Evolutionary conservation across 345 rosid species (phyloP).

Genomic region (Crucihimalaya himalaica): DNA sequence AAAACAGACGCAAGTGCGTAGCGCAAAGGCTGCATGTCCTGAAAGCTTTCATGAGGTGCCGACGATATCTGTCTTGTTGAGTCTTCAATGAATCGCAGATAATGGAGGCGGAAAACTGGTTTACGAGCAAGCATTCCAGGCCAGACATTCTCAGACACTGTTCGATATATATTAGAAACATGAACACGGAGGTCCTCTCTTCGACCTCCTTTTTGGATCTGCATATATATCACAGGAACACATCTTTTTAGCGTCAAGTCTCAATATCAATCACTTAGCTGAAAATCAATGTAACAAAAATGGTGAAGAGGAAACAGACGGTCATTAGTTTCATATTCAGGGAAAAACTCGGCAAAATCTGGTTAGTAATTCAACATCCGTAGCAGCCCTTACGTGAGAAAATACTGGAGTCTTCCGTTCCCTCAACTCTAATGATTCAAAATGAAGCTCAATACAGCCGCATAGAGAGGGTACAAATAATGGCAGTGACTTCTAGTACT

Average conservation of each 20-base stretch:
- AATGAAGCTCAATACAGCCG: conserved; percentile 13
- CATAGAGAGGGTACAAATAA: conserved; percentile 28
- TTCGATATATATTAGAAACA: conserved; percentile 86
- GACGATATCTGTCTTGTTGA: conserved; percentile 61
- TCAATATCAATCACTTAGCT: conserved; percentile 9
- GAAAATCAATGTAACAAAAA: conserved; percentile 18
- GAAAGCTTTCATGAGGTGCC: conserved; percentile 77
- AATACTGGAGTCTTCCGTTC: neutral
- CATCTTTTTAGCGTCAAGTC: conserved; percentile 12
- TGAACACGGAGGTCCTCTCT: conserved; percentile 91
- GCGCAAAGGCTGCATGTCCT: conserved; percentile 88
- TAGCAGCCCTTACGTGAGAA: conserved; percentile 10
- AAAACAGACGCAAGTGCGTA: conserved; percentile 90
- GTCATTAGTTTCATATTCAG: conserved; percentile 4
- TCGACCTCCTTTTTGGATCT: conserved; percentile 87
- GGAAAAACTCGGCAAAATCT: conserved; percentile 9
- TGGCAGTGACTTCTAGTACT: neutral
- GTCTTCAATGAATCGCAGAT: conserved; percentile 90
- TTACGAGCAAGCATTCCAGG: conserved; percentile 89
- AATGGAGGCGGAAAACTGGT: conserved; percentile 85
- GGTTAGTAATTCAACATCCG: conserved; percentile 8
- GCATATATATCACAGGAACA: conserved; percentile 40
- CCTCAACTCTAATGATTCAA: conserved; percentile 29
- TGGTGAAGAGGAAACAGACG: conserved; percentile 17
- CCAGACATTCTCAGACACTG: conserved; percentile 95